phyloP scores from a whole-genome alignment of 106 monocot genomes.

The Dioscorea dumetorum region DNA sequence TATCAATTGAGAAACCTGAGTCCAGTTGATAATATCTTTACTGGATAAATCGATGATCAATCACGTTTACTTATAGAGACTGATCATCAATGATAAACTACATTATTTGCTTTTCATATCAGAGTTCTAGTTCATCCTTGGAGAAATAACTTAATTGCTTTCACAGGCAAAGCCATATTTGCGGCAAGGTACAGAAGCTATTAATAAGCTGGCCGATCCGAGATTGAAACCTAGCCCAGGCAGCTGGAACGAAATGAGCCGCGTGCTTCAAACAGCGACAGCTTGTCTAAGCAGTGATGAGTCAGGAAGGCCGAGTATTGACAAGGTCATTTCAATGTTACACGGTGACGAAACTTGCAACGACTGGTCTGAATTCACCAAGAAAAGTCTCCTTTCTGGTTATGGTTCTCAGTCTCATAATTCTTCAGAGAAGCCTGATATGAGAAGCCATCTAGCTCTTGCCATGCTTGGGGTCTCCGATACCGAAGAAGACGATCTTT shows the following conservation, averaged over 20 bases:
- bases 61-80: no score
- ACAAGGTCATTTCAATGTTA: conserved; percentile 48
- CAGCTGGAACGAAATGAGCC: conserved; percentile 32
- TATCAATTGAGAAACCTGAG: no score
- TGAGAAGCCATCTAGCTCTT: conserved; percentile 59
- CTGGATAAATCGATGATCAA: no score
- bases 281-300: conserved; percentile 62
- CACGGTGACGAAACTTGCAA: conserved; percentile 29
- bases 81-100: no score
- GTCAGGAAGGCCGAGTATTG: conserved; percentile 53
- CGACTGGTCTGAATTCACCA: conserved; percentile 31
- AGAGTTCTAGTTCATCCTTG: no score
- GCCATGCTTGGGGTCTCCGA: conserved; percentile 87
- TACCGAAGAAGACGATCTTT: conserved; percentile 42
- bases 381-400: conserved; percentile 30
- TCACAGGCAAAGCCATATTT: conserved; percentile 67
- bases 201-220: conserved; percentile 55
- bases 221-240: conserved; percentile 29
- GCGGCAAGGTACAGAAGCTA: conserved; percentile 37
- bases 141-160: background rate
- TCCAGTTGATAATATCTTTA: no score
- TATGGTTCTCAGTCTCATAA: conserved; percentile 24
- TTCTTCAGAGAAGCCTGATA: conserved; percentile 23
- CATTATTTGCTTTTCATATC: no score
- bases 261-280: conserved; percentile 45